These are phyloP conservation scores for Aspergillus glaucus DNA, from an alignment of 2,329 filamentous ascomycete genomes.

Conservation along the genomic window DNA sequence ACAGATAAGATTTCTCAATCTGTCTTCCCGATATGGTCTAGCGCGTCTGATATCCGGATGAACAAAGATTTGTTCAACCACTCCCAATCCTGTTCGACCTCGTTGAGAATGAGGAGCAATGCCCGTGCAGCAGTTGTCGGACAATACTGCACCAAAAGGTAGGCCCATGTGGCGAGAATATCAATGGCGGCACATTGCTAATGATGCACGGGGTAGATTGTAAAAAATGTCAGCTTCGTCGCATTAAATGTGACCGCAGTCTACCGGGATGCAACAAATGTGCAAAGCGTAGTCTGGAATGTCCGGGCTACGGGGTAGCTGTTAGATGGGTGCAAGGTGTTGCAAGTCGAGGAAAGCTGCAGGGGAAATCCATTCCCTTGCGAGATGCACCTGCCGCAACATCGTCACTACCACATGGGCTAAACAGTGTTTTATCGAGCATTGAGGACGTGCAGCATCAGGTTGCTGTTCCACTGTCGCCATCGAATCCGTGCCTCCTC, in stretches of 20 bases:
- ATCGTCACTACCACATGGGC: neutral
- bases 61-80: too few species aligned
- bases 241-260: conserved; percentile 20
- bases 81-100: too few species aligned
- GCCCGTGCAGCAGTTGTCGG: too few species aligned
- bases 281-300: conserved; percentile 16
- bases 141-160: neutral
- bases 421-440: neutral
- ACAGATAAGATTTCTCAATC: too few species aligned
- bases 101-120: too few species aligned
- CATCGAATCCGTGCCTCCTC: neutral
- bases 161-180: neutral
- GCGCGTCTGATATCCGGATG: too few species aligned
- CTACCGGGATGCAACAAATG: conserved; percentile 20
- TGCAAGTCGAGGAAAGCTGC: conserved; percentile 19
- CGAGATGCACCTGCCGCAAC: neutral
- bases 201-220: conserved; percentile 9
- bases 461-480: neutral
- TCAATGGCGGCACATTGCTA: neutral
- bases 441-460: neutral
- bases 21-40: too few species aligned
- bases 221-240: conserved; percentile 16
- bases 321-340: conserved; percentile 21
- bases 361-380: conserved; percentile 14
- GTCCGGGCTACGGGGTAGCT: conserved; percentile 19